Evolutionary conservation across 805 yeast genomes (phyloP), one percentile per base, ranked within the genome.

Genomic region (Yarrowia bubula): DNA sequence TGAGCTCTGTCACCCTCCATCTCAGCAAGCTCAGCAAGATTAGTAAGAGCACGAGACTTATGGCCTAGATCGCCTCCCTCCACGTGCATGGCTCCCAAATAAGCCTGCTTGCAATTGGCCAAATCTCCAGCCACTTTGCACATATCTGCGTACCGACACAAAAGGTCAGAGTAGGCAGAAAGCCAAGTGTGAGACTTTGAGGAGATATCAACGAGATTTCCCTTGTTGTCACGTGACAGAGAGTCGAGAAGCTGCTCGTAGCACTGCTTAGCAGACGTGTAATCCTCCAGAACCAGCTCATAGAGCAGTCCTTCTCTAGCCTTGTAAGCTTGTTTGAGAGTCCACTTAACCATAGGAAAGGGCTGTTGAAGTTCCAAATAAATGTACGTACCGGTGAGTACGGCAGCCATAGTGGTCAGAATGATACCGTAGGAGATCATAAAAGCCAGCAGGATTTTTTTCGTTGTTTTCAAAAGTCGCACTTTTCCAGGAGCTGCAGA

Each of bases 141-240:
- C 61, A 55, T 55, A 47, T 55, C 61, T 4, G 61, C 61, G 9
- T 55, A 55, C 28, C 61, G n/a, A 58, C 57, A 66, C 17, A 32
- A 61, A 28, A 44, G 37, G 28, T 42, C 64, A 0, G 51, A 43
- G 37, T 58, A 58, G 2, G 35, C 50, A 13, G 50, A 17, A 28
- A 42, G 50, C 64, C 64, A 58, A 8, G n/a, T 8, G 1, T 28
- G 13, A 8, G 61, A 55, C 31, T 55, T 55, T 4, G 13, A 15
- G 1, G 61, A 39, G 4, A 55, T 41, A 17, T 55, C 39, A 1
- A 28, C 13, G 31, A 55, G 47, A 18, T 55, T 55, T 7, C 61
- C 61, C 38, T 39, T 31, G 28, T 31, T 17, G 47, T 55, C 61
- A n/a, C 61, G 61, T 14, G 61, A 28, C 28, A 55, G 8, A 2